A percentile compares a stretch with the other conserved stretches of the same genome.
Conservation (phyloP, 2,329 filamentous ascomycete species). For the Colletotrichum sp. region DNA sequence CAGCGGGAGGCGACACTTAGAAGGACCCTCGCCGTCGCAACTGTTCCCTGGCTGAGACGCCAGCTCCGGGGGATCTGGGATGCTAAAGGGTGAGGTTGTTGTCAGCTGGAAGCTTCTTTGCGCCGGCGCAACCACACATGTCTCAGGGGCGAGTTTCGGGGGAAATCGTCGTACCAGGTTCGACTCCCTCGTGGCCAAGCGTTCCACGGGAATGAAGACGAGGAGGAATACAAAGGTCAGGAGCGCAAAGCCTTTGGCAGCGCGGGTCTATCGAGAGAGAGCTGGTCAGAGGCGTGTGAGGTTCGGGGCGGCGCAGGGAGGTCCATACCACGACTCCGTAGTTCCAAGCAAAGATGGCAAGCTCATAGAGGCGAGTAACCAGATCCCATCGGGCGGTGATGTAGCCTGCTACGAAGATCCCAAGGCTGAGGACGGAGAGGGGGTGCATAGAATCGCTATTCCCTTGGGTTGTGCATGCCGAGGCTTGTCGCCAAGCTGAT, state of each 20-base stretch:
- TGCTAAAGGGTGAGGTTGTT: conserved; percentile 60
- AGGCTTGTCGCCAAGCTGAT: conserved; percentile 20
- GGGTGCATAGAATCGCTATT: conserved; percentile 83
- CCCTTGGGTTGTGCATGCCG: conserved; percentile 49
- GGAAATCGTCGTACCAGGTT: conserved; percentile 67
- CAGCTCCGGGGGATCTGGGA: conserved; percentile 76
- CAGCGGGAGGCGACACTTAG: conserved; percentile 51
- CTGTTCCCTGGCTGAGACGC: conserved; percentile 95
- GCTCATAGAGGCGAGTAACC: conserved; percentile 94
- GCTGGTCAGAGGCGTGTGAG: background rate
- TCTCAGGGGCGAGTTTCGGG: conserved; percentile 14
- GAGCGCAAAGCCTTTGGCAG: conserved; percentile 82
- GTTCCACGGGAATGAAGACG: conserved; percentile 82
- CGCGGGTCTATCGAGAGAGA: conserved; percentile 67
- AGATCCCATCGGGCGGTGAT: conserved; percentile 99
- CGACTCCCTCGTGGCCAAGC: conserved; percentile 81
- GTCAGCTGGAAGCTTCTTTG: conserved; percentile 27
- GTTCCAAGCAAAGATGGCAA: conserved; percentile 97
- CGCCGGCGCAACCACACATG: conserved; percentile 12
- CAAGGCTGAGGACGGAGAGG: conserved; percentile 93
- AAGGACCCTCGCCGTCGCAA: conserved; percentile 93
- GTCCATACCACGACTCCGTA: conserved; percentile 90
- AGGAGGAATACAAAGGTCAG: conserved; percentile 86
- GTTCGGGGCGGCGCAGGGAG: background rate
- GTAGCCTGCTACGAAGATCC: conserved; percentile 99